phyloP scores from a whole-genome alignment of 352 stramenopile genomes.

The Globisporangium viniferum region DNA sequence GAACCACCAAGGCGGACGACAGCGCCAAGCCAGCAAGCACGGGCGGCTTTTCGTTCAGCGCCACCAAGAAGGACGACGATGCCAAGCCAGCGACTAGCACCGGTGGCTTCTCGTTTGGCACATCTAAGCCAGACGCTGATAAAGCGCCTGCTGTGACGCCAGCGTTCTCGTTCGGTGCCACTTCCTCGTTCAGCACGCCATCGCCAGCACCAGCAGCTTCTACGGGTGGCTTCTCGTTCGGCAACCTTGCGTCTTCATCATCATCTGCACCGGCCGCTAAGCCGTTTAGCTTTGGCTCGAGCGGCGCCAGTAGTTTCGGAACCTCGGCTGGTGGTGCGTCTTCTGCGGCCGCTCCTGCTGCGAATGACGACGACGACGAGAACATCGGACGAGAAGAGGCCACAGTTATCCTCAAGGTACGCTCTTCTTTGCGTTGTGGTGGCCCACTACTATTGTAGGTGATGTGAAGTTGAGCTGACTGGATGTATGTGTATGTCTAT shows the following conservation, averaged over 20 bases:
- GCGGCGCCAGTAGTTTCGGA: constrained; percentile 8
- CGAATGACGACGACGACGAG: constrained; percentile 70
- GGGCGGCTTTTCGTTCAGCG: constrained; percentile 47
- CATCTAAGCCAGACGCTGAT: neutral
- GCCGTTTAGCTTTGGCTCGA: constrained; percentile 30
- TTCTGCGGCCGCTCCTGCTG: constrained; percentile 13
- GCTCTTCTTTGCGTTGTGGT: neutral
- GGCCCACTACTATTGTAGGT: neutral
- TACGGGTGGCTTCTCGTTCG: constrained; percentile 14
- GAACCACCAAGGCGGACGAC: constrained; percentile 21
- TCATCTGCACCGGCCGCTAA: constrained; percentile 15
- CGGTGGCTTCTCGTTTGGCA: constrained; percentile 33
- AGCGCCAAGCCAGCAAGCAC: constrained; percentile 5
- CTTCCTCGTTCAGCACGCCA: constrained; percentile 10
- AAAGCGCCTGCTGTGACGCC: neutral
- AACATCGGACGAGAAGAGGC: constrained; percentile 79
- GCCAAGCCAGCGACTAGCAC: constrained; percentile 17
- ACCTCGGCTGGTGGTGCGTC: constrained; percentile 16
- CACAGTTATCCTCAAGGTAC: constrained; percentile 86
- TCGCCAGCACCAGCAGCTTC: neutral
- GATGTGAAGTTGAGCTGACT: neutral
- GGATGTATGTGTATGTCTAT: constrained; percentile 1
- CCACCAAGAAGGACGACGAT: constrained; percentile 7
- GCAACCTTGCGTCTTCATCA: constrained; percentile 3
- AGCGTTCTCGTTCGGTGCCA: neutral